These are phyloP conservation scores for Logfia minima DNA, from an alignment of 129 eudicot genomes.

Conservation along the genomic window DNA sequence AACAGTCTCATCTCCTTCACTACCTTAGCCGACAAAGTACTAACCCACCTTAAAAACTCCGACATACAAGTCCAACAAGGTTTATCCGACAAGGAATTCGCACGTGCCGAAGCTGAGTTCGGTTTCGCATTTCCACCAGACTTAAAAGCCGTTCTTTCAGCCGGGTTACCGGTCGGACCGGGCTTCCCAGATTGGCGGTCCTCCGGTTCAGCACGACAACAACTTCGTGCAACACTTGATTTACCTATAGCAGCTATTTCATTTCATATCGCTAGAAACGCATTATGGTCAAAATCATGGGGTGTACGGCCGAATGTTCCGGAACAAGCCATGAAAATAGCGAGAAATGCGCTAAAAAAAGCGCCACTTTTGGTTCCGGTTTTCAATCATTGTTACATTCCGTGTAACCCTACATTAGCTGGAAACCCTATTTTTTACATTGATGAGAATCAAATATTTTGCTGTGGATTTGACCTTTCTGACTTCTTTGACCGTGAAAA, in stretches of 20 bases:
- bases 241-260: conserved; percentile 87
- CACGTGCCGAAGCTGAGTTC: conserved; percentile 84
- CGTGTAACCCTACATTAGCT: conserved; percentile 77
- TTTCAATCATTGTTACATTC: conserved; percentile 81
- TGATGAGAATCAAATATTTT: conserved; percentile 77
- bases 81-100: conserved; percentile 68
- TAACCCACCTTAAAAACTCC: conserved; percentile 62
- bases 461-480: conserved; percentile 79
- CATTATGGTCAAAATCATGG: conserved; percentile 88
- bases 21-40: conserved; percentile 67
- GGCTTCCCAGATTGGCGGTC: conserved; percentile 98
- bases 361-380: conserved; percentile 88
- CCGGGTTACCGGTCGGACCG: conserved; percentile 79
- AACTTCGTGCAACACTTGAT: conserved; percentile 61
- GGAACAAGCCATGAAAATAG: conserved; percentile 74
- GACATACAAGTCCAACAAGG: conserved; percentile 57
- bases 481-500: conserved; percentile 78
- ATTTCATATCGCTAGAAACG: conserved; percentile 68
- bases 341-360: conserved; percentile 64
- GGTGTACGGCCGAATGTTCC: conserved; percentile 80
- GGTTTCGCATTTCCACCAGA: conserved; percentile 94
- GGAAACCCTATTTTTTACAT: conserved; percentile 92
- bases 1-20: conserved; percentile 78
- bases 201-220: conserved; percentile 57
- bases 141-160: conserved; percentile 69